Percentiles rank a stretch among this genome's conserved stretches.
These are phyloP conservation scores for Nosema muscidifuracis DNA, from an alignment of 371 early-diverging fungal genomes.

Conservation along the genomic window DNA sequence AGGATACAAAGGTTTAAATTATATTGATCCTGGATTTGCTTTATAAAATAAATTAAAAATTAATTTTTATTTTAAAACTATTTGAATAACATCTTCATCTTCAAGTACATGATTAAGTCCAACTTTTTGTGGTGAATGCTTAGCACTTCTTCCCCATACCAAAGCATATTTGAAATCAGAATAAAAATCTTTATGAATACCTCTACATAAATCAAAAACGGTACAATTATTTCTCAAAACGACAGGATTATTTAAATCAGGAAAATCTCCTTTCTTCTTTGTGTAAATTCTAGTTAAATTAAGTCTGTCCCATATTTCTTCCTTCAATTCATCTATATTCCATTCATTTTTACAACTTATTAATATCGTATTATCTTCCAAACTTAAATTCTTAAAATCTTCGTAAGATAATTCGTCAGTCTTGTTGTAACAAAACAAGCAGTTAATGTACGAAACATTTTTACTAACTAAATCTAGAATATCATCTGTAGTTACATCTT, in stretches of 20 bases:
- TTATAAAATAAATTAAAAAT: slow-evolving; percentile 18
- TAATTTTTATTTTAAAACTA: slow-evolving; percentile 40
- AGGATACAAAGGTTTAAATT: slow-evolving; percentile 21
- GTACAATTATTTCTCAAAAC: slow-evolving; percentile 46
- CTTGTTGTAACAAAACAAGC: slow-evolving; percentile 59
- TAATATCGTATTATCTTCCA: slow-evolving; percentile 43
- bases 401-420: slow-evolving; percentile 57
- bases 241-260: slow-evolving; percentile 51
- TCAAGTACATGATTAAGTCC: slow-evolving; percentile 57
- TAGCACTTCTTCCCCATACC: slow-evolving; percentile 62
- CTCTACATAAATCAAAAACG: slow-evolving; percentile 54
- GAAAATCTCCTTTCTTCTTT: slow-evolving; percentile 54
- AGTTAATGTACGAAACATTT: slow-evolving; percentile 52
- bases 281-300: slow-evolving; percentile 57
- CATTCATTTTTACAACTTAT: slow-evolving; percentile 58
- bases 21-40: slow-evolving; percentile 48
- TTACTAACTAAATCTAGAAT: slow-evolving; percentile 56
- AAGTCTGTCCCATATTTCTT: slow-evolving; percentile 57
- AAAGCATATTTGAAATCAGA: slow-evolving; percentile 57
- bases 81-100: slow-evolving; percentile 62
- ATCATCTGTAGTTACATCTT: slow-evolving; percentile 59
- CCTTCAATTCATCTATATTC: slow-evolving; percentile 56
- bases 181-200: slow-evolving; percentile 60
- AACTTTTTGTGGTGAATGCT: slow-evolving; percentile 60
- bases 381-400: slow-evolving; percentile 45